Conservation (phyloP, 2,329 filamentous ascomycete genomes). For the Monilinia aucupariae region DNA sequence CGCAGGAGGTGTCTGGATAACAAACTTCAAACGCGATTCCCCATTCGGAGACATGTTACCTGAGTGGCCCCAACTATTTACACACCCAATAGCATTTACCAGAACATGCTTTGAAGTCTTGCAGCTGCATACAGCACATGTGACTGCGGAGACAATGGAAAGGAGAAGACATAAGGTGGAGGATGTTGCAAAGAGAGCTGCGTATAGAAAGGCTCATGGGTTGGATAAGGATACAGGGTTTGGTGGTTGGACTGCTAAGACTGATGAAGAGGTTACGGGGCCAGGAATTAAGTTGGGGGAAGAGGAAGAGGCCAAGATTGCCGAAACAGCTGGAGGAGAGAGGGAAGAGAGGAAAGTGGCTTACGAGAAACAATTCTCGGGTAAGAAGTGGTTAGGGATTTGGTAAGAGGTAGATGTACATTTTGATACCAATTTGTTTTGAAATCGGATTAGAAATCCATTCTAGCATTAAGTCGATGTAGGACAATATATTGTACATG, state of each 20-base stretch:
- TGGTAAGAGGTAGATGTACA: conserved; percentile 47
- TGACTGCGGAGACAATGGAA: conserved; percentile 62
- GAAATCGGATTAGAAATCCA: neutral
- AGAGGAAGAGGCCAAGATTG: conserved; percentile 1
- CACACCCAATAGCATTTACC: conserved; percentile 64
- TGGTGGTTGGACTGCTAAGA: conserved; percentile 43
- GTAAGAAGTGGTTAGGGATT: conserved; percentile 81
- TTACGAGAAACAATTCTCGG: conserved; percentile 43
- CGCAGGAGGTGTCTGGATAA: conserved; percentile 65
- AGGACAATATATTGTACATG: conserved; percentile 2
- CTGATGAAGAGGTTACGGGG: conserved; percentile 33
- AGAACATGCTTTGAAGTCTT: conserved; percentile 65
- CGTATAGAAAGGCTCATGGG: conserved; percentile 82
- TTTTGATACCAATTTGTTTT: neutral
- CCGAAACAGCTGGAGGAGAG: conserved; percentile 6
- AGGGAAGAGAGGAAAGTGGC: conserved; percentile 35
- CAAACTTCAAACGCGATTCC: conserved; percentile 74
- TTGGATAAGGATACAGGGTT: conserved; percentile 59
- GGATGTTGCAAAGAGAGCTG: conserved; percentile 79
- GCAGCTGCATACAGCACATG: conserved; percentile 68
- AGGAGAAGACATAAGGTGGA: conserved; percentile 69
- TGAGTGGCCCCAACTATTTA: conserved; percentile 59
- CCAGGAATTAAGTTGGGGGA: conserved; percentile 32
- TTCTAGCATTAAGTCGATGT: neutral
- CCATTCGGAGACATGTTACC: conserved; percentile 77